Conservation (phyloP, 352 stramenopile species). For the Globisporangium irregulare region DNA sequence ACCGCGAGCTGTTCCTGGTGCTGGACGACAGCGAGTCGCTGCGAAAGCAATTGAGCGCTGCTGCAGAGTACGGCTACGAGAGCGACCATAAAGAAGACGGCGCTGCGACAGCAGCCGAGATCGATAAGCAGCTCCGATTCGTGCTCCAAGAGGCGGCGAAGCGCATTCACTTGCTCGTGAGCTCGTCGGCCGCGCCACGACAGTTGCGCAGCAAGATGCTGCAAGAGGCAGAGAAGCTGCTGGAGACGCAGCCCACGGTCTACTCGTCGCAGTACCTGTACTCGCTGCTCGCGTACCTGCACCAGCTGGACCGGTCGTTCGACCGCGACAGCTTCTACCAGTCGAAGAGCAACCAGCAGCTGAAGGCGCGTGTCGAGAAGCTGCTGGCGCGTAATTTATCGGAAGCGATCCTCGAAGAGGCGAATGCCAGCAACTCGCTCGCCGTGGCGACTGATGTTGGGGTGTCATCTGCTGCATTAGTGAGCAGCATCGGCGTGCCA, state of each 20-base stretch:
- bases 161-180: conserved; percentile 51
- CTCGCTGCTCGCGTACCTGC: conserved; percentile 57
- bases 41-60: conserved; percentile 21
- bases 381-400: conserved; percentile 57
- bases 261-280: conserved; percentile 57
- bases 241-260: conserved; percentile 45
- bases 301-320: conserved; percentile 66
- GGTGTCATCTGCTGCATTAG: background rate
- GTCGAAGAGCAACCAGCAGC: conserved; percentile 35
- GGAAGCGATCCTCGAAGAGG: conserved; percentile 52
- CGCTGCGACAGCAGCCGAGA: conserved; percentile 21
- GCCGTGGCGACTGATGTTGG: background rate
- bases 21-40: conserved; percentile 60
- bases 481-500: background rate
- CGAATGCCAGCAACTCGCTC: background rate
- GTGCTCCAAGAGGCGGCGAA: conserved; percentile 66
- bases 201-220: conserved; percentile 43
- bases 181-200: conserved; percentile 37
- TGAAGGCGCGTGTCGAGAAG: conserved; percentile 49
- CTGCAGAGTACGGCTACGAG: background rate
- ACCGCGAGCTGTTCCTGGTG: conserved; percentile 68
- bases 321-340: conserved; percentile 46
- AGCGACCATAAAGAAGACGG: conserved; percentile 21
- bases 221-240: conserved; percentile 43
- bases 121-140: conserved; percentile 46